A percentile compares a stretch with the other conserved stretches of the same genome.
Evolutionary conservation across 805 yeast genomes (phyloP).

Genomic region (Lachancea lanzarotensis): DNA sequence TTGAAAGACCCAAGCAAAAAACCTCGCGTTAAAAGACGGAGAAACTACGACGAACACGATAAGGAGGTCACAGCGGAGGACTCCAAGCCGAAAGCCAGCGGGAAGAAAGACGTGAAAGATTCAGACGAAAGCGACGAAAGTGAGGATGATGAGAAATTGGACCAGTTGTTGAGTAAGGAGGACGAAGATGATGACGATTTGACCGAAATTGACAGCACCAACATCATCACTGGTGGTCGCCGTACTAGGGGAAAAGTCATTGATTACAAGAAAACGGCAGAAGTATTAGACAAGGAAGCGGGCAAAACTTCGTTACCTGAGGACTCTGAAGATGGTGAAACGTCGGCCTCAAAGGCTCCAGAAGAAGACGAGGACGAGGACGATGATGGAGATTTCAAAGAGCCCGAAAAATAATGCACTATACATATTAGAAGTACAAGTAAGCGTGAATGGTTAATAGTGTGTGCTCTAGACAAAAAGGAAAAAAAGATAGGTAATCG

Average conservation of each 20-base stretch:
- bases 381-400: conserved; percentile 19
- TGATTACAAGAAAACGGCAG: conserved; percentile 78
- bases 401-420: conserved; percentile 3
- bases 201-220: conserved; percentile 71
- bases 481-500: no score
- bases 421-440: background rate
- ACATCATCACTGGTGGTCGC: conserved; percentile 77
- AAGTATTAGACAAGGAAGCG: conserved; percentile 48
- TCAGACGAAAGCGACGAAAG: conserved; percentile 41
- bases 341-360: conserved; percentile 18
- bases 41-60: conserved; percentile 53
- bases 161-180: conserved; percentile 41
- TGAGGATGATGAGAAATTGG: conserved; percentile 48
- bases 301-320: conserved; percentile 6
- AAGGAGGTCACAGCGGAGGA: conserved; percentile 57
- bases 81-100: conserved; percentile 24
- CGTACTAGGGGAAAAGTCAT: conserved; percentile 88
- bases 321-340: background rate
- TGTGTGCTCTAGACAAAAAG: background rate
- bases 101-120: conserved; percentile 30
- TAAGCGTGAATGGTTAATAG: background rate
- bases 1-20: conserved; percentile 16
- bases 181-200: conserved; percentile 76
- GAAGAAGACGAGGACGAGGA: conserved; percentile 42
- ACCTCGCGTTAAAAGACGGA: conserved; percentile 34